A percentile compares a stretch with the other conserved stretches of the same genome.
These are phyloP conservation scores for Daldinia sp. DNA, from an alignment of 2,329 filamentous ascomycete genomes.

Conservation along the genomic window DNA sequence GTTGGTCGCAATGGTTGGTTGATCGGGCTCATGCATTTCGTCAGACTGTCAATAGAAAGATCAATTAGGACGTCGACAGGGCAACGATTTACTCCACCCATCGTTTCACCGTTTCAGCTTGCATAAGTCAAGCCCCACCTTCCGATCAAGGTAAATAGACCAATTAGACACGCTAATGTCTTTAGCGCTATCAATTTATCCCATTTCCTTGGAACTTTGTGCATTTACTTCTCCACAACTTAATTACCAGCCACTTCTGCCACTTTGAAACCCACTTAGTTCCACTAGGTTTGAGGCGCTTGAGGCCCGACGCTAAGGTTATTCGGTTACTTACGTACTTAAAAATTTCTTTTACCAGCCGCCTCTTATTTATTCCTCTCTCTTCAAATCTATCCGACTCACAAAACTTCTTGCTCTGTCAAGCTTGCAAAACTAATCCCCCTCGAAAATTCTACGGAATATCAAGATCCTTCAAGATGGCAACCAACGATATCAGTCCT, in stretches of 20 bases:
- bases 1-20: slow-evolving; percentile 39
- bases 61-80: slow-evolving; percentile 45
- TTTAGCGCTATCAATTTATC: background rate
- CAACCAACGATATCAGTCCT: slow-evolving; percentile 26
- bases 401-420: background rate
- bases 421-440: background rate
- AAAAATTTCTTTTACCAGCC: slow-evolving; percentile 24
- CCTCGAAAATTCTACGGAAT: background rate
- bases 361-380: slow-evolving; percentile 38
- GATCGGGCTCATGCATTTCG: slow-evolving; percentile 45
- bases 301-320: background rate
- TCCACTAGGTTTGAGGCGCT: slow-evolving; percentile 7
- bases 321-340: background rate
- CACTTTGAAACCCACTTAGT: background rate
- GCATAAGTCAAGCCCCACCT: slow-evolving; percentile 26
- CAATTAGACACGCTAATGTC: slow-evolving; percentile 15
- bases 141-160: slow-evolving; percentile 12
- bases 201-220: slow-evolving; percentile 6
- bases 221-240: background rate
- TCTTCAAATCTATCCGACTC: background rate
- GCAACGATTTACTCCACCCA: slow-evolving; percentile 40
- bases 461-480: slow-evolving; percentile 41
- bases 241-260: slow-evolving; percentile 5
- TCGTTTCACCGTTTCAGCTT: slow-evolving; percentile 36
- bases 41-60: slow-evolving; percentile 50